Evolutionary conservation across 2,329 filamentous ascomycete species (phyloP), one percentile per base, ranked within the genome.

Genomic region (Penicillium vulpinum): DNA sequence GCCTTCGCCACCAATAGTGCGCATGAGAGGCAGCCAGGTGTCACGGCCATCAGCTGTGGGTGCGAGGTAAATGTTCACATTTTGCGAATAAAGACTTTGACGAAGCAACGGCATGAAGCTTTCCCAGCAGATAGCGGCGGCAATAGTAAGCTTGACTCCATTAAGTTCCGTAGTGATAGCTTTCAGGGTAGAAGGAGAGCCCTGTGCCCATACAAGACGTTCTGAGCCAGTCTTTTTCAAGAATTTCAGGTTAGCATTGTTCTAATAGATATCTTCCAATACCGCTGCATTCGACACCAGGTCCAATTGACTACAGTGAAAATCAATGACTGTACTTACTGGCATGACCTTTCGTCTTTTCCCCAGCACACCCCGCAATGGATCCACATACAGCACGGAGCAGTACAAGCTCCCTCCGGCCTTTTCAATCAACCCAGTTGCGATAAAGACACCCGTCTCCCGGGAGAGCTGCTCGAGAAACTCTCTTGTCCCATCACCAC

Each of bases 271-370:
- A 31, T 44, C 10, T 44, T 18, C 13, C 28, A 39, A 38, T 36
- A 15, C 31, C 8, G 2, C 11, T 21, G 5, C 16, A 22, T 51
- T 40, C 22, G 18, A 39, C 5, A 21, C 4, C 9, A 51, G 18
- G 18, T 29, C 48, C 16, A 43, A 26, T 22, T 13, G 13, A n/a
- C 15, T 22, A 31, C 36, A 21, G 8, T 4, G 29, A 26, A 16
- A 29, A 24, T 35, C 18, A 28, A 51, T 36, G 39, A 24, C 4
- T 16, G 18, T 3, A 78, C 85, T 68, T 73, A 89, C 88, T 18
- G 92, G 93, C 86, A 96, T 93, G 22, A 97, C 90, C 75, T 97
- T 97, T 68, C 92, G 82, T 62, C 92, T 83, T 81, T 97, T 97
- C 21, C 91, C 92, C 21, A 96, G 71, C 8, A 89, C 71, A 5